These are phyloP conservation scores for Spiromastix sp. DNA, from an alignment of 2,329 filamentous ascomycete species.

Conservation along the genomic window DNA sequence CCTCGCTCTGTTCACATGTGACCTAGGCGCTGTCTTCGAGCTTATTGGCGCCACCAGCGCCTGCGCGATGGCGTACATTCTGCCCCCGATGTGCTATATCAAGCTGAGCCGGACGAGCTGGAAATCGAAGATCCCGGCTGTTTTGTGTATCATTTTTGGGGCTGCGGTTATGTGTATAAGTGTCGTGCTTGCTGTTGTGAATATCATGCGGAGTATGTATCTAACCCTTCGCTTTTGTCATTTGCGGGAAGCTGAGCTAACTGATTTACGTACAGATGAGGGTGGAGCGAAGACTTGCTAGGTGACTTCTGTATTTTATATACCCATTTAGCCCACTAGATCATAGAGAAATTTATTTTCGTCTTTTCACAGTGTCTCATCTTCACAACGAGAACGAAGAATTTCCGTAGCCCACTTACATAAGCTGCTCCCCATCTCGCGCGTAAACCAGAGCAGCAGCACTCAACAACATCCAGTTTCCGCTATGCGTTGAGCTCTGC, in stretches of 20 bases:
- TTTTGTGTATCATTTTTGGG: constrained; percentile 68
- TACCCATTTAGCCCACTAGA: too few species aligned
- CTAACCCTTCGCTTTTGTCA: not conserved
- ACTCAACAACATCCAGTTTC: too few species aligned
- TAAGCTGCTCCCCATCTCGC: too few species aligned
- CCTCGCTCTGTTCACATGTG: constrained; percentile 76
- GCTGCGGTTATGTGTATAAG: constrained; percentile 70
- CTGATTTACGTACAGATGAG: constrained; percentile 20
- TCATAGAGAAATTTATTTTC: too few species aligned
- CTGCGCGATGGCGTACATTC: constrained; percentile 85
- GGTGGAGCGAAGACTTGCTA: constrained; percentile 22
- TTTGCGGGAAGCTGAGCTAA: constrained; percentile 4
- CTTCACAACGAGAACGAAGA: too few species aligned
- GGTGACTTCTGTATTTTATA: constrained; percentile 3
- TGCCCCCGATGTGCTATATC: constrained; percentile 91
- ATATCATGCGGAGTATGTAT: constrained; percentile 46
- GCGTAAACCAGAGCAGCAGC: too few species aligned
- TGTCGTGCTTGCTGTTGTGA: constrained; percentile 59
- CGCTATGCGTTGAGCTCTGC: too few species aligned
- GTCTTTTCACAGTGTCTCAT: too few species aligned
- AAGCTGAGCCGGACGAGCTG: constrained; percentile 72
- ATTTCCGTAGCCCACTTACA: too few species aligned
- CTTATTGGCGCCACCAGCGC: constrained; percentile 92
- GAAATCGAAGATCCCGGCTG: constrained; percentile 62
- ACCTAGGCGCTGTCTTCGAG: constrained; percentile 89